These are phyloP conservation scores for Capsicum pubescens DNA, from an alignment of 257 asterid species.

Conservation along the genomic window DNA sequence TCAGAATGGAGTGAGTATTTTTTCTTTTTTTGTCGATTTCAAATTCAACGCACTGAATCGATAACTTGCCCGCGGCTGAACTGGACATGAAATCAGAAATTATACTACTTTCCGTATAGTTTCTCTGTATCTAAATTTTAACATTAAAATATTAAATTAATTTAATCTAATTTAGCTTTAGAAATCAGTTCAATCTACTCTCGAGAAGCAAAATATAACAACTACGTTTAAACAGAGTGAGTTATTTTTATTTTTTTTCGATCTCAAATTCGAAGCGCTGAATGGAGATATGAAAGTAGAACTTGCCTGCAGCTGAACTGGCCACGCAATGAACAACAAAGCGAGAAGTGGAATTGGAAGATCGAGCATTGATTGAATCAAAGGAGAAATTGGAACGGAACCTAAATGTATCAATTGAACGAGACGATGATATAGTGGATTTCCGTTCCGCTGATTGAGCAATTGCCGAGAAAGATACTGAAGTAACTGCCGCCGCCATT, in stretches of 20 bases:
- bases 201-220: no score
- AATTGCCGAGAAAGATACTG: slow-evolving; percentile 52
- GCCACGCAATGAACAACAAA: slow-evolving; percentile 71
- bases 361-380: slow-evolving; percentile 41
- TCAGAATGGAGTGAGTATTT: no score
- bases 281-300: neutral
- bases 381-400: slow-evolving; percentile 49
- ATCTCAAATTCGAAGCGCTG: slow-evolving; percentile 12
- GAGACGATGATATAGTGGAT: slow-evolving; percentile 31
- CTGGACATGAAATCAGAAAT: slow-evolving; percentile 35
- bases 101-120: no score
- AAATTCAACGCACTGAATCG: slow-evolving; percentile 5
- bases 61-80: slow-evolving; percentile 50
- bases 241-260: neutral
- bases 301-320: slow-evolving; percentile 50
- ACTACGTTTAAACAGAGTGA: no score
- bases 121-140: no score
- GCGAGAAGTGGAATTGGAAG: slow-evolving; percentile 46
- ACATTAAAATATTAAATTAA: no score
- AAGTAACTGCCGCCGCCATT: slow-evolving; percentile 57
- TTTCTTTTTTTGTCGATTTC: neutral
- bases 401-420: slow-evolving; percentile 46
- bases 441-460: slow-evolving; percentile 53
- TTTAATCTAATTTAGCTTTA: no score
- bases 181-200: no score